Evolutionary conservation across 2,329 filamentous ascomycete species (phyloP), one percentile per base, ranked within the genome.

Genomic region (Sordariomycetes sp.): DNA sequence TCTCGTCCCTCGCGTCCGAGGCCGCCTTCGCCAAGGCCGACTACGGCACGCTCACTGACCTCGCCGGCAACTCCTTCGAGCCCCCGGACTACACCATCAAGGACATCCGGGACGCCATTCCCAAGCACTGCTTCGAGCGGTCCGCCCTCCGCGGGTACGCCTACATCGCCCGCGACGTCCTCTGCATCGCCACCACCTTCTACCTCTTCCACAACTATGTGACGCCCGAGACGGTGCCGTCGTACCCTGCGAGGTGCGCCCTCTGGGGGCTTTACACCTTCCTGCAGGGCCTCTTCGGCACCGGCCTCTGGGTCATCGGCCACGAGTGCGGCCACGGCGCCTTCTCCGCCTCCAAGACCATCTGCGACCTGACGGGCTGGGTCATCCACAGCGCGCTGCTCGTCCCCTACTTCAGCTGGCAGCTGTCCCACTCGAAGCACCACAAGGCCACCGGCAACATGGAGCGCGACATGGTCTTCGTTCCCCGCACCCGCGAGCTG

Each of bases 391-490:
- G 91, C 42, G 72, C 84, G 52, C 83, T 96, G 45, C 79, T 96
- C 58, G 92, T 99, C 54, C 94, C 94, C 24, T 99, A 97, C 78
- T 99, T 96, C 78, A 95, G 90, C 69, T 99, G 94, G 94, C 95
- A 99, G 77, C 91, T 97, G 74, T 96, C 90, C 63, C 94, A 99
- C 77, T 88, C 90, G 77, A 96, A 96, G 84, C 94, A 99, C 79
- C 94, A 99, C 87, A 97, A 97, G 82, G 90, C 91, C 62, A 99
- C 94, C 45, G 94, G 91, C 65, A 84, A 99, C 79, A 85, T 99
- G 75, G 90, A 95, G 75, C 89, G 92, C 64, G 94, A 99, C 74
- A 99, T 99, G 94, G 94, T 97, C 62, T 97, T 96, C 70, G 79
- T 97, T n/a, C 94, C 94, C 60, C 89, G 89, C 74, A 96, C 90